These are phyloP conservation scores for Asclepias syriaca DNA, from an alignment of 257 asterid species.

Conservation along the genomic window DNA sequence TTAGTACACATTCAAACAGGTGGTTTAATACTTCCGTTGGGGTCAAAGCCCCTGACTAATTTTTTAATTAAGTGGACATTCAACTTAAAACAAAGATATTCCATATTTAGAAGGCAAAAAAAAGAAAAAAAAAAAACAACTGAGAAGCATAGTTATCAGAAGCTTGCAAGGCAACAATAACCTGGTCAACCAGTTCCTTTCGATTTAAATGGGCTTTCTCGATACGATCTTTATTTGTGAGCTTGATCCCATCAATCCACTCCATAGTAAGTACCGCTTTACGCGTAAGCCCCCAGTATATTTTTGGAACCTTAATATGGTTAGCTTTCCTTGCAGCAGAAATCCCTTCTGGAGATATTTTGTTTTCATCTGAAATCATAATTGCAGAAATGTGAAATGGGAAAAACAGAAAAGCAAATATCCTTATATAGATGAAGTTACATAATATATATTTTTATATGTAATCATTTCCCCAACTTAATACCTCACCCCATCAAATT, in stretches of 20 bases:
- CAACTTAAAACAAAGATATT: neutral
- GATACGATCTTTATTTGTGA: conserved; percentile 67
- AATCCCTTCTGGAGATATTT: conserved; percentile 25
- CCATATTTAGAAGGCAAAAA: neutral
- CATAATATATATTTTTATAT: neutral
- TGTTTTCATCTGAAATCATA: conserved; percentile 38
- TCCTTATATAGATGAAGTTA: neutral
- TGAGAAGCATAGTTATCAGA: neutral
- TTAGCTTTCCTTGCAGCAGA: conserved; percentile 29
- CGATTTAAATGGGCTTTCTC: conserved; percentile 66
- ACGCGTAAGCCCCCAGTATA: conserved; percentile 89
- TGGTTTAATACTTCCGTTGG: neutral
- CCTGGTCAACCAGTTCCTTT: conserved; percentile 81
- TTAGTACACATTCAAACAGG: neutral
- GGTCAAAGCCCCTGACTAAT: neutral
- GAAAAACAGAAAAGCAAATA: neutral
- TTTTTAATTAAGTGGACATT: neutral
- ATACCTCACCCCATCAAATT: neutral
- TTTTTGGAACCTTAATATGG: conserved; percentile 76
- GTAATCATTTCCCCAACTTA: neutral
- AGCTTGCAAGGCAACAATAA: conserved; percentile 22
- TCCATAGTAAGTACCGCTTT: conserved; percentile 94
- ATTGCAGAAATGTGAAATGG: neutral
- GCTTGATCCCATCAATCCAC: conserved; percentile 96
- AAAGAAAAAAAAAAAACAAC: conserved; percentile 1